Evolutionary conservation across 768 basidiomycete genomes (phyloP).

Genomic region (Chalciporus piperatus): DNA sequence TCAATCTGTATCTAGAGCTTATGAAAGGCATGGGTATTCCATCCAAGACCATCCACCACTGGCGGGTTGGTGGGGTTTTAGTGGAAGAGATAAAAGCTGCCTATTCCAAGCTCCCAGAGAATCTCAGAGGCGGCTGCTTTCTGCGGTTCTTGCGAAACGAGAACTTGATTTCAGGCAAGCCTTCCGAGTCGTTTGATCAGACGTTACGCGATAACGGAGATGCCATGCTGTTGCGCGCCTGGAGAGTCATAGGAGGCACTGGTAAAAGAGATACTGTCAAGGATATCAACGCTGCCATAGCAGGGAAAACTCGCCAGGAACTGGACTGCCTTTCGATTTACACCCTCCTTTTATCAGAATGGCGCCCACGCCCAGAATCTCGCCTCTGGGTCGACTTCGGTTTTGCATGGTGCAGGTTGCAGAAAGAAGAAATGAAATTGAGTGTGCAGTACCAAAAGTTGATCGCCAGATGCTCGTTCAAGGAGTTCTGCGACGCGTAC

Average conservation of each 20-base stretch:
- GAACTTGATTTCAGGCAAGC: slow-evolving; percentile 19
- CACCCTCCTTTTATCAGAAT: neutral
- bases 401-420: slow-evolving; percentile 9
- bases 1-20: slow-evolving; percentile 27
- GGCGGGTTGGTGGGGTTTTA: slow-evolving; percentile 33
- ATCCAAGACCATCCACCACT: slow-evolving; percentile 30
- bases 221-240: neutral
- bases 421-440: slow-evolving; percentile 6
- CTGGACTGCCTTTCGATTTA: slow-evolving; percentile 2
- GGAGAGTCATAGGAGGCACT: slow-evolving; percentile 11
- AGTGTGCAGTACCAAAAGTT: neutral
- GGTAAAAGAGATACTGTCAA: slow-evolving; percentile 1
- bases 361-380: neutral
- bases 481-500: slow-evolving; percentile 10
- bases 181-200: neutral
- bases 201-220: neutral
- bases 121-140: slow-evolving; percentile 29
- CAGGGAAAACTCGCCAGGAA: neutral
- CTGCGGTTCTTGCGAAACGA: slow-evolving; percentile 38
- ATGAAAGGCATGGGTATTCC: slow-evolving; percentile 18
- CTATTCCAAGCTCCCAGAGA: slow-evolving; percentile 24
- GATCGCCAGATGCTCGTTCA: slow-evolving; percentile 11
- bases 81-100: slow-evolving; percentile 32
- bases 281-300: neutral
- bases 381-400: slow-evolving; percentile 17